Evolutionary conservation across 108 stramenopile species (phyloP).

Genomic region (Pseudonitzschia multiseries): DNA sequence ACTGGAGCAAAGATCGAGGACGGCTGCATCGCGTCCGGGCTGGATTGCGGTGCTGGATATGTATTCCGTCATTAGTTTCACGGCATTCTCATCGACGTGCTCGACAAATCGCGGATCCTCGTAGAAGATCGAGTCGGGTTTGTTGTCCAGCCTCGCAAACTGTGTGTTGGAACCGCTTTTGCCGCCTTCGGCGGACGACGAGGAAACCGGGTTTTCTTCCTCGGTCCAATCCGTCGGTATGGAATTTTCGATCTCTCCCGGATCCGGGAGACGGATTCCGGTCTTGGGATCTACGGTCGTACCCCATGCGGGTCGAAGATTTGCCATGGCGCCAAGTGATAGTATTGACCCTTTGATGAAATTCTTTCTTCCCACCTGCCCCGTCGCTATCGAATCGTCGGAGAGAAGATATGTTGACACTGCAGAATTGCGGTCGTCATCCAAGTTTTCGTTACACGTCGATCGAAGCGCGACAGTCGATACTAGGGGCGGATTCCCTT

Average conservation of each 20-base stretch:
- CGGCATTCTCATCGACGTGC: slow-evolving; percentile 82
- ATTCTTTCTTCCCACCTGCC: neutral
- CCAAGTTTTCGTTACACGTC: neutral
- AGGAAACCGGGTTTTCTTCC: slow-evolving; percentile 66
- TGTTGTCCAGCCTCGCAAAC: slow-evolving; percentile 68
- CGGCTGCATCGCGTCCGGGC: slow-evolving; percentile 24
- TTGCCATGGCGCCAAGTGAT: neutral
- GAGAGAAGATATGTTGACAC: neutral
- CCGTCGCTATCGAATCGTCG: neutral
- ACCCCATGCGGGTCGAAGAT: slow-evolving; percentile 25
- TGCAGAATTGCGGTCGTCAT: neutral
- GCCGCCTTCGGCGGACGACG: slow-evolving; percentile 4
- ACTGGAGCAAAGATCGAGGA: slow-evolving; percentile 82
- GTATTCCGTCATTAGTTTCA: slow-evolving; percentile 66
- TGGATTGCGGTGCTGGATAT: slow-evolving; percentile 50
- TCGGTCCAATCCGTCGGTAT: slow-evolving; percentile 65
- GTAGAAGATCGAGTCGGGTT: slow-evolving; percentile 70
- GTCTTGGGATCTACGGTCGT: slow-evolving; percentile 67
- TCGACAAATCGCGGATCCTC: slow-evolving; percentile 79
- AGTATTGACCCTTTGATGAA: neutral
- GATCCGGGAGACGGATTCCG: slow-evolving; percentile 67
- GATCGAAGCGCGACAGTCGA: neutral
- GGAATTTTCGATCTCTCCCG: slow-evolving; percentile 72
- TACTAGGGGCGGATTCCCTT: neutral
- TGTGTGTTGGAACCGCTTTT: slow-evolving; percentile 7